Conservation (phyloP, 805 yeast species). For the Starmerella floricola region DNA sequence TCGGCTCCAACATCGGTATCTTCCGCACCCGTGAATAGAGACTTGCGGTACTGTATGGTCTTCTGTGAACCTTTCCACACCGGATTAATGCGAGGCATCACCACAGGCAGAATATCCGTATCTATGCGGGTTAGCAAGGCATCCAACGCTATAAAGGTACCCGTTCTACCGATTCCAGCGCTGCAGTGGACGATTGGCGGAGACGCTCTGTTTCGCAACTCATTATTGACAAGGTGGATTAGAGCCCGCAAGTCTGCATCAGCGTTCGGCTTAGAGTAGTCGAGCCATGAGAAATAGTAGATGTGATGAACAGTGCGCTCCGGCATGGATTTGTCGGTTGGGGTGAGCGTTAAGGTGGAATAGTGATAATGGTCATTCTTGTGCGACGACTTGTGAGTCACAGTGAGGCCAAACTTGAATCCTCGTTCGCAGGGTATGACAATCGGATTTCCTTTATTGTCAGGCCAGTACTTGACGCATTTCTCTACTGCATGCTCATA, state of each 20-base stretch:
- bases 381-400: constrained; percentile 14
- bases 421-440: constrained; percentile 12
- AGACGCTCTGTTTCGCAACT: constrained; percentile 32
- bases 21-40: constrained; percentile 18
- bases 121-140: constrained; percentile 29
- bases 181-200: constrained; percentile 82
- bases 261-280: constrained; percentile 49
- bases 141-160: constrained; percentile 70
- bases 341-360: constrained; percentile 17
- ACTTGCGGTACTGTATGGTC: constrained; percentile 12
- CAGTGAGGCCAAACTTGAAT: constrained; percentile 19
- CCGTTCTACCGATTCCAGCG: constrained; percentile 96
- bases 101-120: constrained; percentile 18
- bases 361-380: constrained; percentile 22
- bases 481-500: constrained; percentile 67
- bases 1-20: constrained; percentile 6
- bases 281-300: constrained; percentile 77
- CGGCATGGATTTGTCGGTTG: constrained; percentile 16
- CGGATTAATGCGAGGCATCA: constrained; percentile 16
- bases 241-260: constrained; percentile 39
- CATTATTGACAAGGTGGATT: constrained; percentile 38
- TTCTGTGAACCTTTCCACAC: constrained; percentile 18
- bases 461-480: constrained; percentile 74
- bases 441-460: constrained; percentile 20
- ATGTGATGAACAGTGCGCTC: constrained; percentile 39